Conservation (phyloP, 2,329 filamentous ascomycete genomes). For the Aspergillus phoenicis region DNA sequence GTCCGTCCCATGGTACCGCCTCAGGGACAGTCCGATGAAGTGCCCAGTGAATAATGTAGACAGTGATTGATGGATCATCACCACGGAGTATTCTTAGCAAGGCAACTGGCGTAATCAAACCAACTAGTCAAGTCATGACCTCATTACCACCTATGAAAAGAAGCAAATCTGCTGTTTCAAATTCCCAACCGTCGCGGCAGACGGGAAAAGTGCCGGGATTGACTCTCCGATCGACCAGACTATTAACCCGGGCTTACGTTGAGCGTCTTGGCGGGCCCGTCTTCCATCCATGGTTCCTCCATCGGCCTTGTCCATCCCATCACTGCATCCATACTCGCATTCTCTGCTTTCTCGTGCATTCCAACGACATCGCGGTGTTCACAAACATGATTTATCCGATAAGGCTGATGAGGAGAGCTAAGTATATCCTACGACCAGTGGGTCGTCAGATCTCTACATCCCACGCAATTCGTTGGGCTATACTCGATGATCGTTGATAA, state of each 20-base stretch:
- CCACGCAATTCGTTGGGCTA: neutral
- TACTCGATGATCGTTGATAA: neutral
- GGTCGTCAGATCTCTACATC: neutral
- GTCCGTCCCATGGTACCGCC: neutral
- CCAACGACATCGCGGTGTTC: too few species aligned
- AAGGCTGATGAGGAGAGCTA: neutral
- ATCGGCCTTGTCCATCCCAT: neutral
- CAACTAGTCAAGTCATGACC: too few species aligned
- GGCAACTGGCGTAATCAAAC: neutral
- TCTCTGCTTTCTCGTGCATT: too few species aligned
- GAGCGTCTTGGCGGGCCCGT: neutral
- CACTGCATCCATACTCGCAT: too few species aligned
- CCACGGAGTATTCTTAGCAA: neutral
- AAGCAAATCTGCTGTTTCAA: neutral
- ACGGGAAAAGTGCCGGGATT: neutral
- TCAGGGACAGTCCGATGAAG: neutral
- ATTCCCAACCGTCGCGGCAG: neutral
- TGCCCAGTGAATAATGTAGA: neutral
- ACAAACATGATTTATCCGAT: too few species aligned
- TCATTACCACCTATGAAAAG: neutral
- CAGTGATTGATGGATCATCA: neutral
- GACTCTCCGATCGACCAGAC: neutral
- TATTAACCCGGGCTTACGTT: neutral
- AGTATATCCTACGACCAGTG: constrained; percentile 2
- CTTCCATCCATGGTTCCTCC: neutral